phyloP scores from a whole-genome alignment of 306 rosid genomes.

The Styphnolobium japonicum region DNA sequence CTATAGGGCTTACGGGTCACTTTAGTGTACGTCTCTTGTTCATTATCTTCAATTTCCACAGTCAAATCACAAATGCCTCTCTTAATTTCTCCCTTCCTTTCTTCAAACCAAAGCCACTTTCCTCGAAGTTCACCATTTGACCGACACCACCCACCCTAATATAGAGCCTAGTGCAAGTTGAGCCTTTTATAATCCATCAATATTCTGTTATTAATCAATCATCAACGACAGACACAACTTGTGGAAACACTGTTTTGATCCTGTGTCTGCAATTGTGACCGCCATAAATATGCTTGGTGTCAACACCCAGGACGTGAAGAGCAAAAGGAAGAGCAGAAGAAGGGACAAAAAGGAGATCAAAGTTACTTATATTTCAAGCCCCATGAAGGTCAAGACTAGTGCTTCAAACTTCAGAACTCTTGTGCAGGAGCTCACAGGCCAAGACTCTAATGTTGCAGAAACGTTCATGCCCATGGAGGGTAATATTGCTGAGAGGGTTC shows the following conservation, averaged over 20 bases:
- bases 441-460: slow-evolving; percentile 66
- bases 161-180: slow-evolving; percentile 24
- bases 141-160: slow-evolving; percentile 26
- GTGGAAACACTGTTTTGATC: background rate
- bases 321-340: slow-evolving; percentile 34
- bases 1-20: slow-evolving; percentile 40
- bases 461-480: slow-evolving; percentile 37
- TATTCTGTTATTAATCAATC: background rate
- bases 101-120: slow-evolving; percentile 31
- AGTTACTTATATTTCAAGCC: slow-evolving; percentile 81
- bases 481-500: background rate
- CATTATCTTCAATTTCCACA: slow-evolving; percentile 12
- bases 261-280: background rate
- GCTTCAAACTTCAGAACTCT: slow-evolving; percentile 81
- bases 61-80: background rate
- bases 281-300: slow-evolving; percentile 5
- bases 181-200: background rate
- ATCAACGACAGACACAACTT: background rate
- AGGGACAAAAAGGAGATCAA: slow-evolving; percentile 48
- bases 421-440: slow-evolving; percentile 86
- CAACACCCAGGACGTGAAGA: slow-evolving; percentile 27
- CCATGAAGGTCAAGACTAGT: slow-evolving; percentile 75
- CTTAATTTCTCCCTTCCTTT: background rate
- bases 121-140: slow-evolving; percentile 38
- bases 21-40: no score